Percentiles rank a stretch among this genome's conserved stretches.
phyloP scores from a whole-genome alignment of 1,284 basidiomycete genomes.

The Irpex rosettiformis region DNA sequence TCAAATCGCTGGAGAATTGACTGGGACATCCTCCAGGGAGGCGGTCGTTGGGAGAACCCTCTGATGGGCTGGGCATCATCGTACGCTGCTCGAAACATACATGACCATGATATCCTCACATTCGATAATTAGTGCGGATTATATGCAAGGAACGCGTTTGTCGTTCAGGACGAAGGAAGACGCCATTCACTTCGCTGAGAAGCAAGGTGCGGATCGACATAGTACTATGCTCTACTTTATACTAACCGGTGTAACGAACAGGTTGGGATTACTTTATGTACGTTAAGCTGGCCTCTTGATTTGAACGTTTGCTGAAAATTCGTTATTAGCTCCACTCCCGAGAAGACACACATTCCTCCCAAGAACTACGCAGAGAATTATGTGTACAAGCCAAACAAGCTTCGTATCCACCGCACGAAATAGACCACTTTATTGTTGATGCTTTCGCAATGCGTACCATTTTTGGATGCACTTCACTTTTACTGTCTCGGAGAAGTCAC shows the following conservation, averaged over 20 bases:
- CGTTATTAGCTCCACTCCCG: slow-evolving; percentile 36
- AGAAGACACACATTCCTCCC: slow-evolving; percentile 74
- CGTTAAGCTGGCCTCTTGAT: slow-evolving; percentile 24
- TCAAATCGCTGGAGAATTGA: slow-evolving; percentile 92
- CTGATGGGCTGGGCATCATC: slow-evolving; percentile 96
- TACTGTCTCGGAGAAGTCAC: too few species aligned
- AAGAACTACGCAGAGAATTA: slow-evolving; percentile 96
- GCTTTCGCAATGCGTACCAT: background rate
- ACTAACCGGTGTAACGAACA: slow-evolving; percentile 23
- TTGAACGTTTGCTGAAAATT: background rate
- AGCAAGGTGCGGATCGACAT: slow-evolving; percentile 63
- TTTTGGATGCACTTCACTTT: too few species aligned
- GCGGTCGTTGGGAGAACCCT: slow-evolving; percentile 97
- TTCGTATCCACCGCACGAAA: slow-evolving; percentile 92
- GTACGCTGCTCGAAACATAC: slow-evolving; percentile 42
- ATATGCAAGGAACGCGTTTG: slow-evolving; percentile 91
- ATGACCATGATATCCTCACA: background rate
- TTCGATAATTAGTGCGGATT: slow-evolving; percentile 74
- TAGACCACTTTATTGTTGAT: slow-evolving; percentile 39
- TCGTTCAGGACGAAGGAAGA: slow-evolving; percentile 90
- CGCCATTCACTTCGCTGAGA: slow-evolving; percentile 92
- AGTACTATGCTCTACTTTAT: background rate
- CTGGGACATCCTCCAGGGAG: slow-evolving; percentile 88
- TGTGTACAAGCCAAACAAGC: slow-evolving; percentile 76
- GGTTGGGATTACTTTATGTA: slow-evolving; percentile 81